Evolutionary conservation across 2,329 filamentous ascomycete genomes (phyloP).

Genomic region (Magnaporthiopsis incrustans): DNA sequence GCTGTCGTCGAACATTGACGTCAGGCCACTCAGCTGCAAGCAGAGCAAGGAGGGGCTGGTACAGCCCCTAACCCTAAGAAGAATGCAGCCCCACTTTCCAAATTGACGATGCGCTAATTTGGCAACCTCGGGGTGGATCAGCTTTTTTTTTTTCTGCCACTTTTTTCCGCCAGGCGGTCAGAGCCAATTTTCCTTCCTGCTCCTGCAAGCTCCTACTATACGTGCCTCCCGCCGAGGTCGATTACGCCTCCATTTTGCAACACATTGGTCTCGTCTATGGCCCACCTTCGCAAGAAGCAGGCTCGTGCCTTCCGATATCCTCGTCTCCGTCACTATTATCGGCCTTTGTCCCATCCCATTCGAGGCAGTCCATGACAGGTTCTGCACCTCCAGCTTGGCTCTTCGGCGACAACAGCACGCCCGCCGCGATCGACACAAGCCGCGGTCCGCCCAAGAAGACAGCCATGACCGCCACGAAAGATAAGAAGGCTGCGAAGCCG

Average conservation of each 20-base stretch:
- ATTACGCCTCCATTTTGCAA: neutral
- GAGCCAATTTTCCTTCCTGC: neutral
- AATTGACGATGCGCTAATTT: neutral
- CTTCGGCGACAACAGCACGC: constrained; percentile 3
- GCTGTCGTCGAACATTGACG: neutral
- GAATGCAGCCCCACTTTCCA: neutral
- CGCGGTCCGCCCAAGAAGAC: neutral
- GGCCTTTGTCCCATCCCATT: neutral
- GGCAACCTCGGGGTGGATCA: neutral
- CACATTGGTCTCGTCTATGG: neutral
- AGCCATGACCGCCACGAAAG: neutral
- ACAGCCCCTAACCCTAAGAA: neutral
- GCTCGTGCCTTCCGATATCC: neutral
- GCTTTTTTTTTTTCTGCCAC: neutral
- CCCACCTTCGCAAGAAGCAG: neutral
- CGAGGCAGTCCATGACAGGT: neutral
- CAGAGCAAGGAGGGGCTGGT: neutral
- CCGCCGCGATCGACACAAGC: neutral
- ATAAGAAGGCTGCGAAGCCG: neutral
- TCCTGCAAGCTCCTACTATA: neutral
- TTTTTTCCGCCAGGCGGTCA: neutral
- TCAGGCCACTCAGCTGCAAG: neutral
- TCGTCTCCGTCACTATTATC: neutral
- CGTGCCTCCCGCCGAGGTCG: neutral
- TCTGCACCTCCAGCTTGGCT: constrained; percentile 6